These are phyloP conservation scores for Dothideomycetes sp. DNA, from an alignment of 2,329 filamentous ascomycete genomes.

Conservation along the genomic window DNA sequence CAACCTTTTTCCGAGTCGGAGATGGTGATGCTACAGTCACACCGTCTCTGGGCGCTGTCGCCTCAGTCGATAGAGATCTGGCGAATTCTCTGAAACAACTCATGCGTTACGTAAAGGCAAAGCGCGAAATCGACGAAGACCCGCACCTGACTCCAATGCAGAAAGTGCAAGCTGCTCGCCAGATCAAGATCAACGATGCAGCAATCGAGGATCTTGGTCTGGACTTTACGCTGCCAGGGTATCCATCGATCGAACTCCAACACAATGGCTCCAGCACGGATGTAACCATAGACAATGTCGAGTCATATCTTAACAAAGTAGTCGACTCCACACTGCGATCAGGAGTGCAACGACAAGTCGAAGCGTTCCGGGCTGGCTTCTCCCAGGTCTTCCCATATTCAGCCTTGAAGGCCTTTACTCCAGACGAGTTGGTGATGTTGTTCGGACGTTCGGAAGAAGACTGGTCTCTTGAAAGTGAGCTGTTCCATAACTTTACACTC, in stretches of 20 bases:
- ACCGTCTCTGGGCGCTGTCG: conserved; percentile 80
- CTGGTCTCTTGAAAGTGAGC: conserved; percentile 93
- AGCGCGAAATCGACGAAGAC: conserved; percentile 71
- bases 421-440: conserved; percentile 85
- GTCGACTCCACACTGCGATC: conserved; percentile 84
- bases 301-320: conserved; percentile 74
- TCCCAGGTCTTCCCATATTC: conserved; percentile 94
- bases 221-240: conserved; percentile 91
- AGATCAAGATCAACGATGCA: conserved; percentile 64
- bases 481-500: not conserved
- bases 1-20: conserved; percentile 92
- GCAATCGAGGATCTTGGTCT: conserved; percentile 77
- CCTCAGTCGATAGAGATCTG: conserved; percentile 75
- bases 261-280: conserved; percentile 61
- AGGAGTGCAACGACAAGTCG: conserved; percentile 78
- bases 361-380: conserved; percentile 84
- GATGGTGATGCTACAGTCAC: conserved; percentile 57
- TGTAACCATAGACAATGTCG: conserved; percentile 88
- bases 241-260: conserved; percentile 73
- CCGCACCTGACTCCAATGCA: conserved; percentile 52
- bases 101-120: conserved; percentile 74
- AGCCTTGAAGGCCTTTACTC: conserved; percentile 84
- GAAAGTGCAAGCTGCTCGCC: conserved; percentile 58
- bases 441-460: conserved; percentile 92
- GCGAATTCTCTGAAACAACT: conserved; percentile 77